A percentile compares a stretch with the other conserved stretches of the same genome.
Evolutionary conservation across 2,329 filamentous ascomycete genomes (phyloP).

Genomic region (Paraphoma sp.): DNA sequence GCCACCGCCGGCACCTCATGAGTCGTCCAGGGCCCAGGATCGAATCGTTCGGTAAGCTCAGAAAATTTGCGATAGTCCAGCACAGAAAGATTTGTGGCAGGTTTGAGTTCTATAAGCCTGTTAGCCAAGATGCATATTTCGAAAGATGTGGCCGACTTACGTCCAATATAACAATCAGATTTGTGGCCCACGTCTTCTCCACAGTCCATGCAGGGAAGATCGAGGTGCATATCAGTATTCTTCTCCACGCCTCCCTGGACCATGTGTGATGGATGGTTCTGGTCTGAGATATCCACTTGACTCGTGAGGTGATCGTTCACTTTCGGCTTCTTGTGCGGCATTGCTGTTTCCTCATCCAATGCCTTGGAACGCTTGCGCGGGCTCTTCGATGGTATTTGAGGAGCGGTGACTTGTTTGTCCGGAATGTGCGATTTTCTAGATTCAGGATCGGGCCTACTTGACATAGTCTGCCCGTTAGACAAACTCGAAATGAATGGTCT

Average conservation of each 20-base stretch:
- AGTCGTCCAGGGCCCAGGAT: constrained; percentile 34
- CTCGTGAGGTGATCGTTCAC: neutral
- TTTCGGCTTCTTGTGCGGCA: neutral
- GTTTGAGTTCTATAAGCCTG: constrained; percentile 9
- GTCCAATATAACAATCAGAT: constrained; percentile 24
- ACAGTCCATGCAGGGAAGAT: constrained; percentile 36
- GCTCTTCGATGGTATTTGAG: neutral
- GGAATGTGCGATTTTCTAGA: too few species aligned
- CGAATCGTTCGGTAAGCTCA: constrained; percentile 19
- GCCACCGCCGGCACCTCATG: constrained; percentile 15
- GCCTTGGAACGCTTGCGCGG: neutral
- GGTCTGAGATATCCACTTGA: neutral
- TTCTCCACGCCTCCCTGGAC: neutral
- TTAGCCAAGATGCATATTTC: neutral
- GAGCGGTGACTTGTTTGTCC: too few species aligned
- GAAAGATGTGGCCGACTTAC: constrained; percentile 17
- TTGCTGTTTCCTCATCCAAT: neutral
- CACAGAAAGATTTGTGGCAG: constrained; percentile 13
- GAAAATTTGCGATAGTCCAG: constrained; percentile 19
- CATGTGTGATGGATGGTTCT: neutral
- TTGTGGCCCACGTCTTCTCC: constrained; percentile 16
- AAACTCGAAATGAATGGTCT: too few species aligned
- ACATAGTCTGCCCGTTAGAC: too few species aligned
- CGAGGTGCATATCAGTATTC: neutral
- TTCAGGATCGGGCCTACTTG: too few species aligned